Evolutionary conservation across 1,139 yeast genomes (phyloP).

Genomic region (Lodderomyces orthopsilosis): DNA sequence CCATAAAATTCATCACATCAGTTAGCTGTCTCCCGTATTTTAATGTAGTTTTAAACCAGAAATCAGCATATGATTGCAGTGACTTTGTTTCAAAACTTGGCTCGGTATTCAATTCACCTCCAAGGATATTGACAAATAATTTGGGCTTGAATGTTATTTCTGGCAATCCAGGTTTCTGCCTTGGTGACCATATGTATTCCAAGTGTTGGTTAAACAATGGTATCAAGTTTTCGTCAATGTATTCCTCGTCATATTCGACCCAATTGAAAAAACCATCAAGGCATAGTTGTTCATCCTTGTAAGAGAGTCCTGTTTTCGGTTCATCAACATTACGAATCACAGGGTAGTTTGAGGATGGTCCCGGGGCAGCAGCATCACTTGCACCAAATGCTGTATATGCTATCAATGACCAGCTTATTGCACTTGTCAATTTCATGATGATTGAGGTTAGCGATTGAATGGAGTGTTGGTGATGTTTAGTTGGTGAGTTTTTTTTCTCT

Average conservation of each 20-base stretch:
- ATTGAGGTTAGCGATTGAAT: not conserved
- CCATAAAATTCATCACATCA: not conserved
- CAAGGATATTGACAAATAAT: constrained; percentile 39
- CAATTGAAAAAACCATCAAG: constrained; percentile 5
- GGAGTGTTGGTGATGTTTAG: not conserved
- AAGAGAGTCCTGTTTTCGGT: not conserved
- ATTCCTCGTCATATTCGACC: not conserved
- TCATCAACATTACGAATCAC: constrained; percentile 1
- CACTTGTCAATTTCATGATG: not conserved
- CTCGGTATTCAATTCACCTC: constrained; percentile 21
- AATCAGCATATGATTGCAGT: not conserved
- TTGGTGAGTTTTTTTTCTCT: not conserved
- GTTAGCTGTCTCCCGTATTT: not conserved
- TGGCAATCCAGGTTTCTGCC: not conserved
- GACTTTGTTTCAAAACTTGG: not conserved
- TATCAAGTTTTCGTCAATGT: not conserved
- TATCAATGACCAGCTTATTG: not conserved
- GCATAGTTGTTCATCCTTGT: constrained; percentile 10
- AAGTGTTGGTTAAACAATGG: not conserved
- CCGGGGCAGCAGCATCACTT: not conserved
- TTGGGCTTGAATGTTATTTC: constrained; percentile 20
- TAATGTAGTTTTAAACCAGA: not conserved
- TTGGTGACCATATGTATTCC: not conserved
- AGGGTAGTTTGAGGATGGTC: not conserved
- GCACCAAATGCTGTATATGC: not conserved